A percentile compares a stretch with the other conserved stretches of the same genome.
Evolutionary conservation across 169 alveolate genomes (phyloP).

Genomic region (Plasmodium vivax): DNA sequence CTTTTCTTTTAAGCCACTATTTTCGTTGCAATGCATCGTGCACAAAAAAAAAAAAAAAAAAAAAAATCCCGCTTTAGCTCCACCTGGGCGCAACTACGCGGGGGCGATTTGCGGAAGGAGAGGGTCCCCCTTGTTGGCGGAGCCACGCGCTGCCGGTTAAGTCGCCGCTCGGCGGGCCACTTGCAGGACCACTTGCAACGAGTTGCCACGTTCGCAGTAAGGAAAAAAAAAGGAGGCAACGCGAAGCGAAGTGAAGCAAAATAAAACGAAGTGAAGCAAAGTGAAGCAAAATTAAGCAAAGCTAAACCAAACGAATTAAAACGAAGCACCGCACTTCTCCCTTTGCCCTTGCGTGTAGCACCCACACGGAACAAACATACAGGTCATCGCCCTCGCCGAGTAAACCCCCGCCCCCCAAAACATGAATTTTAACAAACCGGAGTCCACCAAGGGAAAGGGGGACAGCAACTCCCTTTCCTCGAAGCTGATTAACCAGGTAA

Average conservation of each 20-base stretch:
- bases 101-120: not conserved
- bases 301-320: not conserved
- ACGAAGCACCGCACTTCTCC: not conserved
- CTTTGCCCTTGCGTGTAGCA: not conserved
- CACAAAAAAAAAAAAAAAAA: not conserved
- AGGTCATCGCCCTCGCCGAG: not conserved
- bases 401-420: not conserved
- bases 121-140: not conserved
- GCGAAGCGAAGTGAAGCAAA: not conserved
- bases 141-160: not conserved
- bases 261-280: not conserved
- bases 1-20: not conserved
- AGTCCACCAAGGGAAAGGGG: not conserved
- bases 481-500: conserved; percentile 26
- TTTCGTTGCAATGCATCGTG: not conserved
- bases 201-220: not conserved
- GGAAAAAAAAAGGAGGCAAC: not conserved
- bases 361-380: not conserved
- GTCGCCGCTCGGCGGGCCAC: not conserved
- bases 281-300: not conserved
- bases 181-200: not conserved
- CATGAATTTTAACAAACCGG: not conserved
- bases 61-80: not conserved
- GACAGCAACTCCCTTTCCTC: conserved; percentile 1
- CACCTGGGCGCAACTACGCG: not conserved